A percentile compares a stretch with the other conserved stretches of the same genome.
Conservation (phyloP, 306 rosid species). For the Delonix regia region DNA sequence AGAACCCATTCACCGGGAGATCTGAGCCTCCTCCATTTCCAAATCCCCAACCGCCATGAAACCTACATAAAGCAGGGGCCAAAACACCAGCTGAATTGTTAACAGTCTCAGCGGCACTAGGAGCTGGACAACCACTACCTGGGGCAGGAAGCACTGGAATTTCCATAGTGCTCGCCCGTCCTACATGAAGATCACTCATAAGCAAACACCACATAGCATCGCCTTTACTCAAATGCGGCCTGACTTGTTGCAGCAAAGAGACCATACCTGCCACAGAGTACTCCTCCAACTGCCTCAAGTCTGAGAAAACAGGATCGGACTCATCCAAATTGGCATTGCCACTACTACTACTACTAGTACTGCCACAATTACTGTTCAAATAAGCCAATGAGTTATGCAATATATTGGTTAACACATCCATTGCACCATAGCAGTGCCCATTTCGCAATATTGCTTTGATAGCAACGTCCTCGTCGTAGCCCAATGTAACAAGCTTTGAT, state of each 20-base stretch:
- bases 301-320: conserved; percentile 63
- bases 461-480: conserved; percentile 76
- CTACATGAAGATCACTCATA: conserved; percentile 94
- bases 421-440: conserved; percentile 87
- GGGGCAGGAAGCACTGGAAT: conserved; percentile 51
- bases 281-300: conserved; percentile 87
- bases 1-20: conserved; percentile 55
- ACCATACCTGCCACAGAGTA: conserved; percentile 85
- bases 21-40: conserved; percentile 73
- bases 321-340: conserved; percentile 63
- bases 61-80: conserved; percentile 69
- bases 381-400: conserved; percentile 73
- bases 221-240: conserved; percentile 82
- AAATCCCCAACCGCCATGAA: conserved; percentile 97
- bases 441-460: conserved; percentile 68
- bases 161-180: conserved; percentile 80
- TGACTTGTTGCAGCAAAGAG: conserved; percentile 79
- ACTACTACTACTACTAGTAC: conserved; percentile 30
- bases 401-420: conserved; percentile 79
- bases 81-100: conserved; percentile 55
- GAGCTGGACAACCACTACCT: conserved; percentile 36
- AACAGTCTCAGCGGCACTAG: conserved; percentile 49
- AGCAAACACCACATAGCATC: conserved; percentile 99
- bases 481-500: conserved; percentile 78
- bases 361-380: conserved; percentile 53